Evolutionary conservation across 2,329 filamentous ascomycete species (phyloP).

Genomic region (Pseudogymnoascus sp.): DNA sequence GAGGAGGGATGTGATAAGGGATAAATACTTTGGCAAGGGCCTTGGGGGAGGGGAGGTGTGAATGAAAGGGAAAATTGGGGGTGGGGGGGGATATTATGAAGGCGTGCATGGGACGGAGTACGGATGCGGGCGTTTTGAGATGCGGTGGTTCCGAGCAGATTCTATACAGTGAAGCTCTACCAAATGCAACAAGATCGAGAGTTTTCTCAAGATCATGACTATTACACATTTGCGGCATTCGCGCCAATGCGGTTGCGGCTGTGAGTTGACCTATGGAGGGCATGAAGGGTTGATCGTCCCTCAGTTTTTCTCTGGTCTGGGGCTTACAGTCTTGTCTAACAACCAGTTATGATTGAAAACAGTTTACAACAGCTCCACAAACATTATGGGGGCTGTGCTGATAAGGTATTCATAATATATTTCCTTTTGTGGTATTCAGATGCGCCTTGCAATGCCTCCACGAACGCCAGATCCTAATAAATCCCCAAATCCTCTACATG

Average conservation of each 20-base stretch:
- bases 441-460: slow-evolving; percentile 25
- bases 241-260: no score
- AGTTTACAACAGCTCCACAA: no score
- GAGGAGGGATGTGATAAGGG: slow-evolving; percentile 5
- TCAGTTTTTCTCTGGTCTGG: background rate
- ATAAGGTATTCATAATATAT: slow-evolving; percentile 1
- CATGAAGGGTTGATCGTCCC: background rate
- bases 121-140: background rate
- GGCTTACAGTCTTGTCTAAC: background rate
- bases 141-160: background rate
- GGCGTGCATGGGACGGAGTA: slow-evolving; percentile 7
- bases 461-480: slow-evolving; percentile 16
- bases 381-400: background rate
- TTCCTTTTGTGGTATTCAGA: slow-evolving; percentile 21
- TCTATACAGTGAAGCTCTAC: background rate
- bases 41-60: background rate
- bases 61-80: background rate
- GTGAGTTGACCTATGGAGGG: background rate
- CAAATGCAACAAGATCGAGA: background rate
- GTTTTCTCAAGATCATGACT: background rate
- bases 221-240: background rate
- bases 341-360: background rate
- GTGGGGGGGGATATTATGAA: background rate
- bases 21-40: background rate
- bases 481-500: slow-evolving; percentile 16